Percentiles rank a stretch among this genome's conserved stretches.
These are phyloP conservation scores for Solanum clarkiae DNA, from an alignment of 257 asterid species.

Conservation along the genomic window DNA sequence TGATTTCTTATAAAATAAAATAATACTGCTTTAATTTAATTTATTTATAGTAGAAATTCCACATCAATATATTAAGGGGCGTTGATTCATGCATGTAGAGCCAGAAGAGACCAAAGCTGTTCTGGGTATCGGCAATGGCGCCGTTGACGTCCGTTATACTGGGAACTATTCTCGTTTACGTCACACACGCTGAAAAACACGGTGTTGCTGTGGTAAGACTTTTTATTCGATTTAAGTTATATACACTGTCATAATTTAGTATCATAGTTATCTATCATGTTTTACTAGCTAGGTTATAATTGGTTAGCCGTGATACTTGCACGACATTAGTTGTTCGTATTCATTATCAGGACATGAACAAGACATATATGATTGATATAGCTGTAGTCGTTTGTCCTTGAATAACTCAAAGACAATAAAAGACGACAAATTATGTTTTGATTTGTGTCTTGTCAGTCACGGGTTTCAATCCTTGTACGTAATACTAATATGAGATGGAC, in stretches of 20 bases:
- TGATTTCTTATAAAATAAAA: neutral
- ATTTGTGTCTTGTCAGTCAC: neutral
- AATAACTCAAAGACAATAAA: neutral
- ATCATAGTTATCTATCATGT: neutral
- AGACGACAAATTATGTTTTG: neutral
- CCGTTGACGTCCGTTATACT: conserved; percentile 72
- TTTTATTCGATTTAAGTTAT: neutral
- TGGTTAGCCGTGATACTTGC: neutral
- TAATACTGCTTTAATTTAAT: neutral
- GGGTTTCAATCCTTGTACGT: neutral
- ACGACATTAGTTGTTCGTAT: neutral
- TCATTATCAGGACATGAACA: neutral
- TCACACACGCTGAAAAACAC: conserved; percentile 88
- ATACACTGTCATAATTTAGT: neutral
- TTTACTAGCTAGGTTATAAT: neutral
- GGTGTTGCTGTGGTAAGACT: conserved; percentile 78
- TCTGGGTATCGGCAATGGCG: conserved; percentile 96
- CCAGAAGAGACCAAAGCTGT: conserved; percentile 56
- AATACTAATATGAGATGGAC: neutral
- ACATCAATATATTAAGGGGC: neutral
- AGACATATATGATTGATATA: neutral
- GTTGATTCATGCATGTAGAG: conserved; percentile 36
- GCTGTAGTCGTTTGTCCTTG: neutral
- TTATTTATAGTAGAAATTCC: neutral
- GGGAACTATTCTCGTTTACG: conserved; percentile 66